A percentile compares a stretch with the other conserved stretches of the same genome.
Conservation (phyloP, 1,139 yeast species). For the Arxiozyma bovina region DNA sequence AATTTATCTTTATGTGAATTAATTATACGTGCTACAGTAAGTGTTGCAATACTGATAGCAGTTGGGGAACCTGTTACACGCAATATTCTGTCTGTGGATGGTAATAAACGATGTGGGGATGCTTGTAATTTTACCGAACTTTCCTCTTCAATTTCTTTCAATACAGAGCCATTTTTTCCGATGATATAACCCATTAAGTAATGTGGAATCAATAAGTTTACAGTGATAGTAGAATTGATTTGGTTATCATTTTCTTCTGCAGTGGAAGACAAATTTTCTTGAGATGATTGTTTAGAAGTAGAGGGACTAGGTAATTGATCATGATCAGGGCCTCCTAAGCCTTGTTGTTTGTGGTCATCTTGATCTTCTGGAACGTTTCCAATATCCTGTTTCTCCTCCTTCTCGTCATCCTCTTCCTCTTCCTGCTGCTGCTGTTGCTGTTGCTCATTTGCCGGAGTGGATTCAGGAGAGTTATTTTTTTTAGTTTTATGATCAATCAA, state of each 20-base stretch:
- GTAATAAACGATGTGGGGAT: conserved; percentile 65
- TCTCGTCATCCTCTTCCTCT: too few species aligned
- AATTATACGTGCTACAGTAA: conserved; percentile 61
- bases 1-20: conserved; percentile 49
- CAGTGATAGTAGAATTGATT: conserved; percentile 8
- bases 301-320: conserved; percentile 15
- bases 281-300: conserved; percentile 20
- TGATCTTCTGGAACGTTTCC: conserved; percentile 30
- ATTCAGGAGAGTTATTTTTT: not conserved
- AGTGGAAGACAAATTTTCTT: not conserved
- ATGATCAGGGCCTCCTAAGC: not conserved
- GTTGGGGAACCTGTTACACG: conserved; percentile 75
- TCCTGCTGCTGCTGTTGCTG: too few species aligned
- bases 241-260: not conserved
- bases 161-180: conserved; percentile 68
- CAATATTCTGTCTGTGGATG: conserved; percentile 71
- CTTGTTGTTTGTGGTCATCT: conserved; percentile 18
- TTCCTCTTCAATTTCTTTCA: conserved; percentile 74
- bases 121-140: conserved; percentile 77
- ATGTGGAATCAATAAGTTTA: conserved; percentile 64
- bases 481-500: conserved; percentile 33
- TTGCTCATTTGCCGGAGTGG: not conserved
- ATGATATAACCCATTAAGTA: conserved; percentile 74
- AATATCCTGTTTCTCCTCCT: not conserved
- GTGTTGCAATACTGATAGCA: conserved; percentile 78